These are phyloP conservation scores for Peniophora sp. DNA, from an alignment of 1,284 basidiomycete genomes.

Conservation along the genomic window DNA sequence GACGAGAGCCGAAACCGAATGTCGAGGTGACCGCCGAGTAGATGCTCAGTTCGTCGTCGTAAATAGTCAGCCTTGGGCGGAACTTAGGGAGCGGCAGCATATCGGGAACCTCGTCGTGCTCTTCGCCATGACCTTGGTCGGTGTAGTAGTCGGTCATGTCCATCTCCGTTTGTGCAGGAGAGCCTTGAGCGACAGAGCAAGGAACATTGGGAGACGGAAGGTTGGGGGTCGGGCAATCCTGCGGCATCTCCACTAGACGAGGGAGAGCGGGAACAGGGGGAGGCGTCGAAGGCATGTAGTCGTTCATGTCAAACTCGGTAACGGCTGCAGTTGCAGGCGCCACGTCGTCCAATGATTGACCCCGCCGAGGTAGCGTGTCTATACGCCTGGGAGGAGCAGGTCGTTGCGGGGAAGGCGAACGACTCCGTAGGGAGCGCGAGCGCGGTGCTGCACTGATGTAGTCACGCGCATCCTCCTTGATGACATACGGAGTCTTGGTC, in stretches of 20 bases:
- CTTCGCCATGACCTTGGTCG: background rate
- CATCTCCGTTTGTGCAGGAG: background rate
- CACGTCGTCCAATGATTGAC: background rate
- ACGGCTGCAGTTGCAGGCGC: background rate
- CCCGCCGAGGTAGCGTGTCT: too few species aligned
- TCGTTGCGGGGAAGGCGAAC: too few species aligned
- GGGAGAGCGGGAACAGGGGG: background rate
- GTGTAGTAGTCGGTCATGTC: constrained; percentile 1
- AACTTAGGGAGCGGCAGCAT: background rate
- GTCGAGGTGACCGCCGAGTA: background rate
- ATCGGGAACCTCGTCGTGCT: background rate
- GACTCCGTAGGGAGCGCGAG: too few species aligned
- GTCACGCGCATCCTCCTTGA: too few species aligned
- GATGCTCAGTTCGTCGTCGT: background rate
- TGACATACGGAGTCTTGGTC: too few species aligned
- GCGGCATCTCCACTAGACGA: background rate
- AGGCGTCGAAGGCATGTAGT: background rate
- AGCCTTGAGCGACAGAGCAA: too few species aligned
- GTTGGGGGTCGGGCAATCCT: background rate
- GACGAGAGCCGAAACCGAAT: background rate
- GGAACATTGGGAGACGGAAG: background rate
- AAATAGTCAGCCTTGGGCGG: background rate
- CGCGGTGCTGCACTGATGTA: too few species aligned
- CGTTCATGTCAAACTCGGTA: constrained; percentile 1
- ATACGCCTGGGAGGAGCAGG: too few species aligned